A percentile compares a stretch with the other conserved stretches of the same genome.
These are phyloP conservation scores for Oidium heveae DNA, from an alignment of 2,329 filamentous ascomycete genomes.

Conservation along the genomic window DNA sequence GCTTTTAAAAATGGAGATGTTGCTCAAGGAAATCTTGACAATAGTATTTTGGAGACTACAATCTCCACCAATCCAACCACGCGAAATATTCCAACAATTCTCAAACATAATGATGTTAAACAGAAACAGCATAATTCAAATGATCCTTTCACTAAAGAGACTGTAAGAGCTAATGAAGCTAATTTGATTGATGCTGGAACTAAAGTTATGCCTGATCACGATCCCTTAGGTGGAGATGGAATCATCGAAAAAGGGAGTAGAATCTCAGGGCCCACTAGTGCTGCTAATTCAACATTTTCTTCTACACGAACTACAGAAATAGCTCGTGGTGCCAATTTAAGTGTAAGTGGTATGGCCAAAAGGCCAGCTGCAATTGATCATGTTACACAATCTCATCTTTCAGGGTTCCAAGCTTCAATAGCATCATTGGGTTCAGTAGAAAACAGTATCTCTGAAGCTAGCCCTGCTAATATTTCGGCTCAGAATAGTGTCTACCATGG, in stretches of 20 bases:
- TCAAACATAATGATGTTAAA: conserved; percentile 5
- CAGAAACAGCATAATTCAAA: conserved; percentile 3
- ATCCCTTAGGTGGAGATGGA: conserved; percentile 8
- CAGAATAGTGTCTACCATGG: conserved; percentile 32
- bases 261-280: conserved; percentile 12
- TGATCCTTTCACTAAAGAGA: conserved; percentile 7
- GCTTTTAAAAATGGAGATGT: conserved; percentile 23
- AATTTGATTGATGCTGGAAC: background rate
- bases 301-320: conserved; percentile 12
- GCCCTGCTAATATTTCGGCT: conserved; percentile 29
- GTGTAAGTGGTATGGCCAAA: conserved; percentile 6
- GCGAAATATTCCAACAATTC: conserved; percentile 3
- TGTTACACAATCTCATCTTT: conserved; percentile 20
- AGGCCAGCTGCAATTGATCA: conserved; percentile 14
- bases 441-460: conserved; percentile 29
- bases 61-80: background rate
- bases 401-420: conserved; percentile 23
- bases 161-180: conserved; percentile 4
- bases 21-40: conserved; percentile 13
- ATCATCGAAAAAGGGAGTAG: conserved; percentile 10
- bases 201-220: background rate
- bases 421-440: conserved; percentile 26
- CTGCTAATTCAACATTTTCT: conserved; percentile 9
- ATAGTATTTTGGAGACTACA: background rate
- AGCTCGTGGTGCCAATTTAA: conserved; percentile 6